Percentiles rank a stretch among this genome's conserved stretches.
Conservation (phyloP, 768 basidiomycete species). For the Kwoniella botswanensis region DNA sequence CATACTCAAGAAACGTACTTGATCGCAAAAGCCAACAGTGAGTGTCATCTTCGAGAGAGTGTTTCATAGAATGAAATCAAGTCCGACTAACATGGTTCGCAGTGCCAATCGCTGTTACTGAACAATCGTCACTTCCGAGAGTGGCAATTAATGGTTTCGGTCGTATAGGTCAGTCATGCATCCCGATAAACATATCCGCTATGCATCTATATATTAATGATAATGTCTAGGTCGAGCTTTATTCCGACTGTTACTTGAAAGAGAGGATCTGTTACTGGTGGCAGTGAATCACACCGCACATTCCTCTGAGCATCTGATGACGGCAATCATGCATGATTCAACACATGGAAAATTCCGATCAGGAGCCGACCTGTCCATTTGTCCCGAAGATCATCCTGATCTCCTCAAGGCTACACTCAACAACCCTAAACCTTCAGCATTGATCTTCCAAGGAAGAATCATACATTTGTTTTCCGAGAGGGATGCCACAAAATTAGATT, state of each 20-base stretch:
- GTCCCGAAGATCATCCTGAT: constrained; percentile 33
- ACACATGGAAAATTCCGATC: constrained; percentile 53
- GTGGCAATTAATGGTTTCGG: constrained; percentile 59
- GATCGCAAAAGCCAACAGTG: no score
- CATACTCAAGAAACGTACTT: no score
- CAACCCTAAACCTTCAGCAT: constrained; percentile 41
- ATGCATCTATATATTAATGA: not conserved
- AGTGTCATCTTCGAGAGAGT: no score
- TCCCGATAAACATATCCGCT: not conserved
- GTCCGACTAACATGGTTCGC: no score
- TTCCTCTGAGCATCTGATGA: constrained; percentile 53
- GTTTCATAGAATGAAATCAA: no score
- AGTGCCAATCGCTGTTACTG: constrained; percentile 21
- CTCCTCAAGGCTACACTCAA: constrained; percentile 31
- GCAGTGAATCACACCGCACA: constrained; percentile 60
- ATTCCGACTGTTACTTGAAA: constrained; percentile 31
- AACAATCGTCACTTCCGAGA: constrained; percentile 8
- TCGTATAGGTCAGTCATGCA: constrained; percentile 49
- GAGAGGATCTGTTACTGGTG: constrained; percentile 43
- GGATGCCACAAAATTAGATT: constrained; percentile 54
- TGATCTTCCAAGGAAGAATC: constrained; percentile 41
- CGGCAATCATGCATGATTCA: constrained; percentile 56
- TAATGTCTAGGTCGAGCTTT: constrained; percentile 32
- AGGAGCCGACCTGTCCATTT: constrained; percentile 42
- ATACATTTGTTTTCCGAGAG: constrained; percentile 54